A percentile compares a stretch with the other conserved stretches of the same genome.
phyloP scores from a whole-genome alignment of 2,329 filamentous ascomycete species.

The Nigrospora osmanthi region DNA sequence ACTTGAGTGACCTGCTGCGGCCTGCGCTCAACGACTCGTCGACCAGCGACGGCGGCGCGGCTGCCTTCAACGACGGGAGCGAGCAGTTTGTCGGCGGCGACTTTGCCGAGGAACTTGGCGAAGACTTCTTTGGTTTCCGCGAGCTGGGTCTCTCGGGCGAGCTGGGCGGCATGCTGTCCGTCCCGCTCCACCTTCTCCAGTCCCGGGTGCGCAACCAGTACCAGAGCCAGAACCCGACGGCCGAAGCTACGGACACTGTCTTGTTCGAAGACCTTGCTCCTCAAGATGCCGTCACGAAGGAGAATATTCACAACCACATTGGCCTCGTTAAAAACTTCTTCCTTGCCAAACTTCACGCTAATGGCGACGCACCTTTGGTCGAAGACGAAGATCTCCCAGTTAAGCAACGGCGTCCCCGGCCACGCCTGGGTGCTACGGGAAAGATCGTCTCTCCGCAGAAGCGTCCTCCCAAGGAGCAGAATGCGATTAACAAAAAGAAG shows the following conservation, averaged over 20 bases:
- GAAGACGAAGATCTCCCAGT: constrained; percentile 93
- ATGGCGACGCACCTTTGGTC: constrained; percentile 71
- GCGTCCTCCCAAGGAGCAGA: constrained; percentile 72
- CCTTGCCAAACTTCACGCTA: constrained; percentile 77
- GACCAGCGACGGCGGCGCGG: constrained; percentile 66
- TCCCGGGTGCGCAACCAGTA: constrained; percentile 81
- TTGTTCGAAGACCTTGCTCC: constrained; percentile 61
- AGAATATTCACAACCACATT: constrained; percentile 73
- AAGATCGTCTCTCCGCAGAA: constrained; percentile 85
- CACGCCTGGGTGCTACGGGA: constrained; percentile 61
- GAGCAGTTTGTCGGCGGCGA: constrained; percentile 96
- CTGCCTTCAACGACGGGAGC: constrained; percentile 90
- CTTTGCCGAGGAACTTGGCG: constrained; percentile 94
- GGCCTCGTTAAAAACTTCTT: constrained; percentile 90
- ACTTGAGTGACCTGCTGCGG: constrained; percentile 87
- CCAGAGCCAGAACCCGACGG: constrained; percentile 64
- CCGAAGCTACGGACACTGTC: constrained; percentile 48
- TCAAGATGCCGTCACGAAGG: constrained; percentile 69
- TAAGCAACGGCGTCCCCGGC: constrained; percentile 75
- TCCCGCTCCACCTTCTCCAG: constrained; percentile 89
- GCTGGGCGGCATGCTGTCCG: constrained; percentile 80
- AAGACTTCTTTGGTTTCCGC: constrained; percentile 98
- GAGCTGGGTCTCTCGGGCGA: constrained; percentile 89
- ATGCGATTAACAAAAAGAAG: constrained; percentile 79
- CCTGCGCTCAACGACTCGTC: constrained; percentile 78